Evolutionary conservation across 768 basidiomycete species (phyloP), one percentile per base, ranked within the genome.

Genomic region (Amanita molliuscula): DNA sequence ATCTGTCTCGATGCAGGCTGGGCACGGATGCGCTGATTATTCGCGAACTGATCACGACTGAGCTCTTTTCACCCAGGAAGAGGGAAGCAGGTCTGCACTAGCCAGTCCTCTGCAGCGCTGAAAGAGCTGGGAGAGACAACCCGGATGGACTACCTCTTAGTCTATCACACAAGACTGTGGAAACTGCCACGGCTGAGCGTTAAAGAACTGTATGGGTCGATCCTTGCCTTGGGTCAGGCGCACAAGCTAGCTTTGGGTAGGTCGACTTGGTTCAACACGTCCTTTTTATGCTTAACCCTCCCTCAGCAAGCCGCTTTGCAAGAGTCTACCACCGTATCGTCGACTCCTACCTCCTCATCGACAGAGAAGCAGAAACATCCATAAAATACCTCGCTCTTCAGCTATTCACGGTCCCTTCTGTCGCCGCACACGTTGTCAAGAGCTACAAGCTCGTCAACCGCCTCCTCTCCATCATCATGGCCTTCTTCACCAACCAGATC

Each of bases 401-500:
- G 60, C 75, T 98, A 29, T 96, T 96, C 69, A 92, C 93, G 0
- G 85, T 91, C 1, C 93, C 93, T 0, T 86, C 84, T 2, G 81
- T 94, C 45, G 84, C 89, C 4, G 72, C 76, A 1, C 82, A 91
- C 56, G 81, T 95, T 44, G 86, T 88, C 16, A 72, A 75, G 6
- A 74, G 82, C 51, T 81, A 86, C 59, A 74, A 78, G 54, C 77
- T 96, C 55, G 78, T 93, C 53, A 69, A 81, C 2, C 80, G 82
- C 13, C 74, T 97, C 15, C 77, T 95, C 51, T 73, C 80, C 45
- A 84, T 97, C 64, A 90, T 97, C 59, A 78, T 82, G 34, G 75
- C 88, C 23, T 97, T 96, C 69, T 97, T 95, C 63, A 95, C 92
- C 4, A 88, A 92, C 58, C 90, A 95, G 54, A 87, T 92, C 44